Conservation (phyloP, 345 rosid species). For the Pugionium cornutum region DNA sequence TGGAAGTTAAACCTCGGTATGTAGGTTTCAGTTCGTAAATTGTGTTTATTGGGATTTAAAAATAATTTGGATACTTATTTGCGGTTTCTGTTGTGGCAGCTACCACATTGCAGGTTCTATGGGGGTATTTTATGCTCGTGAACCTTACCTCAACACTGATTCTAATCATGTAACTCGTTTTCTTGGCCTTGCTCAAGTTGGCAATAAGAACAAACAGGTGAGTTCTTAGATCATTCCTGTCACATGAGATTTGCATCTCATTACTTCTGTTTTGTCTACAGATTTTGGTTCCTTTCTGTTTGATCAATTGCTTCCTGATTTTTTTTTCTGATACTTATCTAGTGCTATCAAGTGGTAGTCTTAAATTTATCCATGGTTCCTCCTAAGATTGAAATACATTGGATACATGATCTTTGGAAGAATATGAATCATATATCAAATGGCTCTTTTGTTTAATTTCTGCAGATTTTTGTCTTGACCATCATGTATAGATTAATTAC, state of each 20-base stretch:
- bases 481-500: neutral
- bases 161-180: slow-evolving; percentile 84
- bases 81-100: slow-evolving; percentile 42
- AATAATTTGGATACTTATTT: slow-evolving; percentile 5
- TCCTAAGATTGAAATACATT: neutral
- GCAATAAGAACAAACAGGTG: slow-evolving; percentile 92
- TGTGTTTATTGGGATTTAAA: neutral
- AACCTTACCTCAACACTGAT: slow-evolving; percentile 71
- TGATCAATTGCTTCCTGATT: slow-evolving; percentile 6
- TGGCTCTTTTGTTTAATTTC: neutral
- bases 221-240: neutral
- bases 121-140: slow-evolving; percentile 84
- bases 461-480: neutral
- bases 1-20: slow-evolving; percentile 91
- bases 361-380: slow-evolving; percentile 2
- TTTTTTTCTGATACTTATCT: neutral
- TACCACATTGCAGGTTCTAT: slow-evolving; percentile 90
- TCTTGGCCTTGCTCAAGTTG: slow-evolving; percentile 89
- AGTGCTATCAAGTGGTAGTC: neutral
- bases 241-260: neutral
- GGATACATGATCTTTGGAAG: neutral
- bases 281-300: slow-evolving; percentile 1
- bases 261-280: neutral
- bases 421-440: neutral
- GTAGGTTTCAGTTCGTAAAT: slow-evolving; percentile 26